Evolutionary conservation across 495 filamentous ascomycete genomes (phyloP), one percentile per base, ranked within the genome.

Genomic region (Parathielavia hyrcaniae): DNA sequence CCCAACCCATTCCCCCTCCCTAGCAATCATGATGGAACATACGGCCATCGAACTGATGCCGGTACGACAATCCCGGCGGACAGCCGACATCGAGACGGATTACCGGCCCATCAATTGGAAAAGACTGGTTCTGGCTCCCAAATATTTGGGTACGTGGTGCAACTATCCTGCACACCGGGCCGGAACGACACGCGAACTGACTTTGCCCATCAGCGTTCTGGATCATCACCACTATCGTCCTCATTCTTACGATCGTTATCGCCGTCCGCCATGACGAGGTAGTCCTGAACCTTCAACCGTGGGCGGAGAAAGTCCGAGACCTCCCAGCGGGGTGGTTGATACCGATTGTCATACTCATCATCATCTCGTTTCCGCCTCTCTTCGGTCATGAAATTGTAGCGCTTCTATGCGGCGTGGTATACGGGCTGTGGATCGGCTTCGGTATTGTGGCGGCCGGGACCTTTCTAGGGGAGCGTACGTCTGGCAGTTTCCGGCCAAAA

Each of bases 301-400:
- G 61, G 32, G 58, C 66, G 32, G 46, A 67, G 34, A 60, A 71
- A 43, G 62, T 71, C 0, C 62, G 68, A 41, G 62, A 64, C 19
- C 46, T 67, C 5, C 64, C 62, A 0, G 66, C 60, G 12, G 68
- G 68, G 1, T 71, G 64, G 64, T 26, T 67, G 20, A 66, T 71
- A 36, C 67, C 67, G 4, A 67, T 71, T 53, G 61, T 39, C n/a
- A 69, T 71, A 44, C 61, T 71, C 30, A 62, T 71, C 58, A 38
- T 68, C 32, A 65, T 71, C 26, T 67, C 64, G n/a, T 68, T 71
- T 35, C 69, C 69, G 3, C 69, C 69, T 5, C 61, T 71, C 0
- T 71, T 71, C 57, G 69, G 69, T 16, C 69, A 71, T 53, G 69
- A 71, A 40, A 57, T 71, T 20, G 50, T 71, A 41, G 64, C 62